Conservation (phyloP, 768 basidiomycete genomes). For the Suillus lakei region DNA sequence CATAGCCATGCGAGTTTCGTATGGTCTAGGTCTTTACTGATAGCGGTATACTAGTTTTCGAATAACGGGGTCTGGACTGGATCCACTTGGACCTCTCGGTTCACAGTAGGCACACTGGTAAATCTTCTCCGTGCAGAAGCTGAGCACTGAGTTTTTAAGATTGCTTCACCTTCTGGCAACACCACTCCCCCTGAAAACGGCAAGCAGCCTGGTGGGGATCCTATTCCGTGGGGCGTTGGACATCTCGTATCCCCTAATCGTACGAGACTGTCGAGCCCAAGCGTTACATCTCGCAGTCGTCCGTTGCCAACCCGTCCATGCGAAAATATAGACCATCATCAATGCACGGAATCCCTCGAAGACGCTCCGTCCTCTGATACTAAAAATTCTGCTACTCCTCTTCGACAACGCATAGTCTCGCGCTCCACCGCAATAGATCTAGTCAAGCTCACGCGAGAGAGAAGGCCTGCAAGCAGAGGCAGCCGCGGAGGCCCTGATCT, state of each 20-base stretch:
- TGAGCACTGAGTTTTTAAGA: slow-evolving; percentile 24
- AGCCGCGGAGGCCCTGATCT: background rate
- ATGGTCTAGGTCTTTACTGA: background rate
- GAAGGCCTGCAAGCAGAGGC: slow-evolving; percentile 2
- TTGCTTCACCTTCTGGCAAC: slow-evolving; percentile 36
- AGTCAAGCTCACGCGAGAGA: background rate
- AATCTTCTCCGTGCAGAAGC: background rate
- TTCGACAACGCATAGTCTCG: background rate
- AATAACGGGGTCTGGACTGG: slow-evolving; percentile 27
- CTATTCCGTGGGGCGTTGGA: slow-evolving; percentile 44
- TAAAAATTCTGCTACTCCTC: background rate
- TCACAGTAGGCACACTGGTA: slow-evolving; percentile 33
- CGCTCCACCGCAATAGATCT: background rate
- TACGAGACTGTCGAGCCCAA: background rate
- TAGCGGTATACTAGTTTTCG: slow-evolving; percentile 28
- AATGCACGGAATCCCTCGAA: background rate
- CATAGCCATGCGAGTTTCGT: background rate
- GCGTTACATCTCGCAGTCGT: background rate
- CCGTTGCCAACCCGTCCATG: background rate
- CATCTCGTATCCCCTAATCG: slow-evolving; percentile 8
- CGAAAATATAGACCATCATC: background rate
- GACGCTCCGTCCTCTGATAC: background rate
- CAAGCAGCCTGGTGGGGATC: slow-evolving; percentile 39
- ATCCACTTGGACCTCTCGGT: slow-evolving; percentile 43
- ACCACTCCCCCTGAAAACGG: slow-evolving; percentile 30